phyloP scores from a whole-genome alignment of 2,329 filamentous ascomycete genomes.

The Ascochyta koolunga region DNA sequence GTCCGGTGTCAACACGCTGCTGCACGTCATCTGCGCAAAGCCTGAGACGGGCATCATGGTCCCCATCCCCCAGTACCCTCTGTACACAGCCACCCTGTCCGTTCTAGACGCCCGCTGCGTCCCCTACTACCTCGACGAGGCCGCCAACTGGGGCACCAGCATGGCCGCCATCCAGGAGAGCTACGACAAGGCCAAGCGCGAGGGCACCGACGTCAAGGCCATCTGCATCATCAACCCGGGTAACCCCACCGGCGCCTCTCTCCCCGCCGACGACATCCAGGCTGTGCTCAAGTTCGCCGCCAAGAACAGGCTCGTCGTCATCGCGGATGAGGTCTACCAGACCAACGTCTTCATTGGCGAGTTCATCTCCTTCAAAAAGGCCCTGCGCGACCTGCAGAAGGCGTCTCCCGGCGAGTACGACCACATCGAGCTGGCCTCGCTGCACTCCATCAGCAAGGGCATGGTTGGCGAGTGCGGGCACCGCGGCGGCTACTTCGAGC shows the following conservation, averaged over 20 bases:
- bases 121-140: conserved; percentile 92
- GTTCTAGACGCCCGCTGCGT: conserved; percentile 86
- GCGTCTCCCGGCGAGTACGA: conserved; percentile 74
- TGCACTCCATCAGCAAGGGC: conserved; percentile 95
- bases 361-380: conserved; percentile 95
- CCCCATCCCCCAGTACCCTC: conserved; percentile 95
- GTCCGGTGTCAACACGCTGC: conserved; percentile 90
- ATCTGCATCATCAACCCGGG: conserved; percentile 98
- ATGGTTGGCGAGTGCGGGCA: conserved; percentile 99
- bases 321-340: conserved; percentile 98
- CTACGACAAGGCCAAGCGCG: conserved; percentile 73
- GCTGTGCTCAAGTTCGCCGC: conserved; percentile 86
- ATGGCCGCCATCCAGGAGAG: conserved; percentile 76
- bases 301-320: conserved; percentile 82
- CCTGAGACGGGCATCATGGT: conserved; percentile 84
- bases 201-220: conserved; percentile 85
- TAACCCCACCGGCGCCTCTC: conserved; percentile 91
- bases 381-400: conserved; percentile 80
- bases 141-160: conserved; percentile 85
- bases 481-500: conserved; percentile 96
- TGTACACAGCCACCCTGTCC: conserved; percentile 92
- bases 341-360: conserved; percentile 96
- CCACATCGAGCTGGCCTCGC: conserved; percentile 82
- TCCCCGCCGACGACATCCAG: conserved; percentile 78
- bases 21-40: conserved; percentile 83